Base-by-base conservation (phyloP, 768 basidiomycete species). In the Rhodotorula toruloides region DNA sequence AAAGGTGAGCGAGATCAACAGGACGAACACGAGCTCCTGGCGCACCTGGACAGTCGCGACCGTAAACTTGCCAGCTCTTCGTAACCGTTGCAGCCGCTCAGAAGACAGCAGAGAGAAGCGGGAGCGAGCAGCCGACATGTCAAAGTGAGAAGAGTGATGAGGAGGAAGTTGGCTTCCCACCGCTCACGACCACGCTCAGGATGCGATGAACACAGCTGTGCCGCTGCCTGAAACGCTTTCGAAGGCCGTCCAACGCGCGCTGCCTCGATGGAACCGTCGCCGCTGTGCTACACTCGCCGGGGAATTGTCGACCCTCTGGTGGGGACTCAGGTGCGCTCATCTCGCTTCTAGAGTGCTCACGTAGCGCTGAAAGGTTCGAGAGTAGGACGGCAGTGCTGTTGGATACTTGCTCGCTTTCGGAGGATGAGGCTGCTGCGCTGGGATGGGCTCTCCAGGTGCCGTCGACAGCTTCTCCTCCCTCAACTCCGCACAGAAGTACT, bases 21-120 rank as follows among this genome's bases (percentile, higher is more conserved):
- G 44, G 16, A 3, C 31, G n/a, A 14, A 36, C 19, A 25, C 2
- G 36, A 43, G 36, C 6, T 9, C 3, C 0, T 7, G 21, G 40
- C 48, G 29, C 48, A 68, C 67, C 61, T 68, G 61, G 14, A 60
- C 48, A 14, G 59, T 12, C 0, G 40, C 52, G 16, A 68, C 9
- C 8, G 46, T 32, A 22, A 31, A 36, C 19, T 19, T 37, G 0
- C 47, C 58, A 21, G 54, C 54, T 42, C 52, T 49, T 3, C 46
- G 36, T 14, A 68, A 16, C 13, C 67, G 36, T 13, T 37, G 39
- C 2, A 37, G 34, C 2, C 29, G 1, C 22, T n/a, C n/a, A n/a
- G n/a, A n/a, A 37, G 52, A 53, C 49, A 58, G 49, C 22, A 37
- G 16, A 4, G 54, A 54, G n/a, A 13, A 19, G 2, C 17, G 17